phyloP scores from a whole-genome alignment of 345 rosid species.

The Syzygium jambos region DNA sequence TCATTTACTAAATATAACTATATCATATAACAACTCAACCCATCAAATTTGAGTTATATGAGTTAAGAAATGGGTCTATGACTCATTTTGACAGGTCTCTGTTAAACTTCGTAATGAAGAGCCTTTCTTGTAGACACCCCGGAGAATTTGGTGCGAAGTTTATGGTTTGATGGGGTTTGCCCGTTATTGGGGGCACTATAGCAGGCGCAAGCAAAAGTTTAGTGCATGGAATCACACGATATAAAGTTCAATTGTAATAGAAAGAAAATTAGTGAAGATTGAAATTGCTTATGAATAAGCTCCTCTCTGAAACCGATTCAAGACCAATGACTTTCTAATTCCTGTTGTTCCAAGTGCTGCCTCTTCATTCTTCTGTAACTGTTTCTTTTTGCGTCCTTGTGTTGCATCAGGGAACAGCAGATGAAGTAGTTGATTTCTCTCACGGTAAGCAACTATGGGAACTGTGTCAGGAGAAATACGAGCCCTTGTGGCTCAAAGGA shows the following conservation, averaged over 20 bases:
- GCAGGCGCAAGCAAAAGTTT: background rate
- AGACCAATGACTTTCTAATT: background rate
- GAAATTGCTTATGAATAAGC: background rate
- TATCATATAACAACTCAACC: too few species aligned
- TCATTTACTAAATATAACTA: too few species aligned
- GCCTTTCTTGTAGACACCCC: background rate
- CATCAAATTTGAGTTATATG: too few species aligned
- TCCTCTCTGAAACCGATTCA: background rate
- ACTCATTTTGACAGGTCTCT: too few species aligned
- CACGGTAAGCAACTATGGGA: conserved; percentile 99
- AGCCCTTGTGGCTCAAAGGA: conserved; percentile 87
- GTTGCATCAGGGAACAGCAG: conserved; percentile 67
- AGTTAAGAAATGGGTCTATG: too few species aligned
- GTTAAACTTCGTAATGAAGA: background rate
- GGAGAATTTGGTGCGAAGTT: background rate
- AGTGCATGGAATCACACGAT: background rate
- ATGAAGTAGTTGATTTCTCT: conserved; percentile 88
- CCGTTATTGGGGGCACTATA: background rate
- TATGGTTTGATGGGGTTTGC: background rate
- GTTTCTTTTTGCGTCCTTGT: conserved; percentile 1
- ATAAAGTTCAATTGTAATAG: background rate
- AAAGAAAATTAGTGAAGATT: background rate
- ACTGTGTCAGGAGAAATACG: conserved; percentile 85
- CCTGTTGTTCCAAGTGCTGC: background rate
- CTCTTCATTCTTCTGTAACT: background rate